A percentile compares a stretch with the other conserved stretches of the same genome.
phyloP scores from a whole-genome alignment of 1,284 basidiomycete species.

The Papiliotrema nemorosa region DNA sequence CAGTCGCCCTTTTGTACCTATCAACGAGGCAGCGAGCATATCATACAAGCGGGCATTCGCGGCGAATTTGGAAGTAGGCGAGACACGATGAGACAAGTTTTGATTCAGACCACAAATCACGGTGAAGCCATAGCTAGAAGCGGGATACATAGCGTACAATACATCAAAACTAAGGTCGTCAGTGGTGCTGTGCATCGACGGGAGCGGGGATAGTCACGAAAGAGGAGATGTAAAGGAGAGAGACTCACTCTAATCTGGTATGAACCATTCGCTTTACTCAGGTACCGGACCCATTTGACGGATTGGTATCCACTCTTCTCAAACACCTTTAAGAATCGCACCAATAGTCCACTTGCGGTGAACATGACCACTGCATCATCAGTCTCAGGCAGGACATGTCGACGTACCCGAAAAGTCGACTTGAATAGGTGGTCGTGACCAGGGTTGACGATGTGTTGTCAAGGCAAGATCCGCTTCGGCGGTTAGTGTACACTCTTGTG shows the following conservation, averaged over 20 bases:
- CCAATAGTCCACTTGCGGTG: constrained; percentile 90
- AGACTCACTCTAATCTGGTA: constrained; percentile 43
- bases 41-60: too few relatives aligned
- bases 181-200: too few relatives aligned
- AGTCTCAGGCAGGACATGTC: not conserved
- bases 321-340: constrained; percentile 96
- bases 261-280: constrained; percentile 43
- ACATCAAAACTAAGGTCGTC: too few relatives aligned
- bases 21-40: too few relatives aligned
- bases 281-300: constrained; percentile 78
- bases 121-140: too few relatives aligned
- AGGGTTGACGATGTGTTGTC: constrained; percentile 86
- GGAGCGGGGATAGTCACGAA: too few relatives aligned
- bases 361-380: constrained; percentile 85
- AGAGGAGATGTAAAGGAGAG: not conserved
- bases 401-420: constrained; percentile 70
- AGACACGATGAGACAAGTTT: too few relatives aligned
- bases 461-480: constrained; percentile 79
- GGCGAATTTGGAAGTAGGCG: too few relatives aligned
- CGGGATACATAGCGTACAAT: too few relatives aligned
- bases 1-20: too few relatives aligned
- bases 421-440: constrained; percentile 96
- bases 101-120: too few relatives aligned
- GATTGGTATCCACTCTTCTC: constrained; percentile 92
- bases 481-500: constrained; percentile 80